phyloP scores from a whole-genome alignment of 2,329 filamentous ascomycete species.

The Rhynchosporium secalis region DNA sequence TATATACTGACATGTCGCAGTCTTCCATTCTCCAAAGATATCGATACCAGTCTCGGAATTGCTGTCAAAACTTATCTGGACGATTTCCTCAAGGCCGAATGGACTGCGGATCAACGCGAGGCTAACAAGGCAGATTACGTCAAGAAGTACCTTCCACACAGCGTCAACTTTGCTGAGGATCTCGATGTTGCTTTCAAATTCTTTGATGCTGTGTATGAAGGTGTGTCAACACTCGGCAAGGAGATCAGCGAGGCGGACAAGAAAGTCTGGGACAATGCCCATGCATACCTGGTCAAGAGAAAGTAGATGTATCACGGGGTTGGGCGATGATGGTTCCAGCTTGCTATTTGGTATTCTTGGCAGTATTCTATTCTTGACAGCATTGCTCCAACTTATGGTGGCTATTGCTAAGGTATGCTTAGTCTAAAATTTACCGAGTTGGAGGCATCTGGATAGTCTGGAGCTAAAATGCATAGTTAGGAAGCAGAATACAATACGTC shows the following conservation, averaged over 20 bases:
- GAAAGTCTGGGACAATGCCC: slow-evolving; percentile 55
- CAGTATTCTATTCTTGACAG: background rate
- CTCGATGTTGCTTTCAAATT: slow-evolving; percentile 58
- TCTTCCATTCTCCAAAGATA: slow-evolving; percentile 67
- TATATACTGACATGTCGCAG: slow-evolving; percentile 40
- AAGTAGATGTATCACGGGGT: slow-evolving; percentile 31
- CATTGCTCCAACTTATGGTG: background rate
- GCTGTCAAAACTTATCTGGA: slow-evolving; percentile 79
- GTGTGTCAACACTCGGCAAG: slow-evolving; percentile 55
- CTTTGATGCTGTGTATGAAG: slow-evolving; percentile 57
- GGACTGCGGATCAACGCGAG: slow-evolving; percentile 51
- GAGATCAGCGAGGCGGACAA: slow-evolving; percentile 51
- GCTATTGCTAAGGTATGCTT: slow-evolving; percentile 9
- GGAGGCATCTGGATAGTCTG: slow-evolving; percentile 9
- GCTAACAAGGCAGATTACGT: slow-evolving; percentile 52
- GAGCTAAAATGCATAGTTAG: slow-evolving; percentile 9
- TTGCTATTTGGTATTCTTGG: slow-evolving; percentile 15
- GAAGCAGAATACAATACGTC: slow-evolving; percentile 26
- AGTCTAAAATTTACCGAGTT: slow-evolving; percentile 1
- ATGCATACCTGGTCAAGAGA: slow-evolving; percentile 48
- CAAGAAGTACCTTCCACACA: slow-evolving; percentile 53
- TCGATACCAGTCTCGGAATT: slow-evolving; percentile 75
- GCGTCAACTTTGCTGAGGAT: slow-evolving; percentile 59
- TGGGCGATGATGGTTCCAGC: slow-evolving; percentile 29
- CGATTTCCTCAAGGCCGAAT: slow-evolving; percentile 60